phyloP scores from a whole-genome alignment of 2,329 filamentous ascomycete species.

The Ploettnerulaceae sp. region DNA sequence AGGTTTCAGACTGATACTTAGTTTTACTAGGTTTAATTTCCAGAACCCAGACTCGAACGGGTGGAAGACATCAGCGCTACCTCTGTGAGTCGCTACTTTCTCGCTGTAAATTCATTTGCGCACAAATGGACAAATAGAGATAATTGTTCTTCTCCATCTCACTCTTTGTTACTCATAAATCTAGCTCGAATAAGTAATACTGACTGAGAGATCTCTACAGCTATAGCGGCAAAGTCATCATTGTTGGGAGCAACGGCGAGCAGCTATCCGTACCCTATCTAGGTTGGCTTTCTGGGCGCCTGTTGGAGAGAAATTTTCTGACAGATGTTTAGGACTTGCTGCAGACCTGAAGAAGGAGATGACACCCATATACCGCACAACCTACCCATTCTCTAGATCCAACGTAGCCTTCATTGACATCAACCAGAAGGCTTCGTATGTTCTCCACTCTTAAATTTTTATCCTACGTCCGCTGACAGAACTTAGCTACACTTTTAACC shows the following conservation, averaged over 20 bases:
- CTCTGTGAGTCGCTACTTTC: too few species aligned
- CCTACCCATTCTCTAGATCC: neutral
- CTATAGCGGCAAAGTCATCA: constrained; percentile 45
- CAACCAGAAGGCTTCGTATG: constrained; percentile 1
- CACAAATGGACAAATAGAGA: too few species aligned
- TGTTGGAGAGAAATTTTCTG: neutral
- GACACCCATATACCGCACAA: constrained; percentile 1
- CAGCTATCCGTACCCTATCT: constrained; percentile 3
- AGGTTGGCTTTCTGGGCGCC: neutral
- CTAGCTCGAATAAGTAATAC: too few species aligned
- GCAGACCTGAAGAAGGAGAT: constrained; percentile 2
- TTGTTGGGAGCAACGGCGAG: constrained; percentile 38
- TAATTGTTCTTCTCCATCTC: too few species aligned
- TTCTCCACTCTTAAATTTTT: neutral
- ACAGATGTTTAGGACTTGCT: neutral
- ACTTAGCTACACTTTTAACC: neutral
- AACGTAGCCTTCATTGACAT: neutral
- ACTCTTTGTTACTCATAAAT: too few species aligned
- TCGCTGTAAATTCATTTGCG: too few species aligned
- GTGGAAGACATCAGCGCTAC: constrained; percentile 35
- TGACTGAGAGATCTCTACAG: too few species aligned
- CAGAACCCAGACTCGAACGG: constrained; percentile 1
- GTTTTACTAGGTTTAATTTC: neutral
- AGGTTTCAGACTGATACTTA: neutral
- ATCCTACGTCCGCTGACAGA: neutral